phyloP scores from a whole-genome alignment of 306 rosid genomes.

The Dryas octopetala region DNA sequence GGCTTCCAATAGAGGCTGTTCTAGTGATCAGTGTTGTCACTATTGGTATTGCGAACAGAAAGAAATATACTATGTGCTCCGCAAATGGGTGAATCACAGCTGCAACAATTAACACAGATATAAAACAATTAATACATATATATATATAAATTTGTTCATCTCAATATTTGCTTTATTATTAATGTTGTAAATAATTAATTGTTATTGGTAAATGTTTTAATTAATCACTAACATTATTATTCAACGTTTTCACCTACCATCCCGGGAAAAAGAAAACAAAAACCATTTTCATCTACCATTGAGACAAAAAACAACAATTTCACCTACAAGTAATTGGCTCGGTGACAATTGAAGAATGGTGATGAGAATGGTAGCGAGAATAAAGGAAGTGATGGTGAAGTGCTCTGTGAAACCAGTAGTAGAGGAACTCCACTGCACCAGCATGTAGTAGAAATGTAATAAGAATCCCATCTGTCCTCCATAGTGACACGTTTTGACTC shows the following conservation, averaged over 20 bases:
- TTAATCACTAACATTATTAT: too few species aligned
- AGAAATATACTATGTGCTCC: slow-evolving; percentile 37
- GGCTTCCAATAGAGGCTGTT: slow-evolving; percentile 15
- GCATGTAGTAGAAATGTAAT: slow-evolving; percentile 32
- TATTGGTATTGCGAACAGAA: slow-evolving; percentile 38
- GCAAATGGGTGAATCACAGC: slow-evolving; percentile 58
- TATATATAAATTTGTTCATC: not conserved
- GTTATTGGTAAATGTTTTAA: too few species aligned
- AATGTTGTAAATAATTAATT: too few species aligned
- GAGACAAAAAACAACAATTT: too few species aligned
- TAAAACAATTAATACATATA: not conserved
- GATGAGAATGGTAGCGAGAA: slow-evolving; percentile 54
- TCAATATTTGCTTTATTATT: not conserved
- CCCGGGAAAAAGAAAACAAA: too few species aligned
- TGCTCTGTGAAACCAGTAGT: slow-evolving; percentile 58
- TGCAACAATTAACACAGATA: not conserved
- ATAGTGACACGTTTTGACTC: slow-evolving; percentile 14
- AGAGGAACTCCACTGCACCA: slow-evolving; percentile 42
- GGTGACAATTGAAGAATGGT: slow-evolving; percentile 53
- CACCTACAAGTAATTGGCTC: slow-evolving; percentile 56
- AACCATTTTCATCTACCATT: too few species aligned
- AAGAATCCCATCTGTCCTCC: slow-evolving; percentile 39
- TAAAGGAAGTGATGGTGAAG: slow-evolving; percentile 54
- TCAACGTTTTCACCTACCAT: too few species aligned
- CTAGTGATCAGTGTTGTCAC: slow-evolving; percentile 3